Evolutionary conservation across 495 filamentous ascomycete species (phyloP).

Genomic region (Penicillium atrosanguineum): DNA sequence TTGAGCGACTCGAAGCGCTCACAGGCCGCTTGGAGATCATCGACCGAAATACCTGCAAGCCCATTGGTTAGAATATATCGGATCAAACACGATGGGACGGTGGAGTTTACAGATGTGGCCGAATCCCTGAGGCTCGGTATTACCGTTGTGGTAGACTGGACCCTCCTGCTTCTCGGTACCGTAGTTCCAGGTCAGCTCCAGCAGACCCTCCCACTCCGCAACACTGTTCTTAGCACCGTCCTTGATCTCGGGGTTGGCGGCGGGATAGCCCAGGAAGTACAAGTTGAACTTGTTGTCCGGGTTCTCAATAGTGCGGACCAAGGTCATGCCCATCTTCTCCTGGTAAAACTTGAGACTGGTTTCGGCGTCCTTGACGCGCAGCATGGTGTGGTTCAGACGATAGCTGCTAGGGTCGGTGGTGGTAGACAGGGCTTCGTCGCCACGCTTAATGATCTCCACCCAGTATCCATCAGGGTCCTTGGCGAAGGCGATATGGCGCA

Average conservation of each 20-base stretch:
- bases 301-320: slow-evolving; percentile 70
- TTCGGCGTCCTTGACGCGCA: slow-evolving; percentile 88
- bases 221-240: slow-evolving; percentile 55
- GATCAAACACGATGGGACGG: slow-evolving; percentile 78
- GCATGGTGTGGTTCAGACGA: slow-evolving; percentile 73
- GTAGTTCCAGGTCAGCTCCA: slow-evolving; percentile 96
- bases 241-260: slow-evolving; percentile 42
- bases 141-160: slow-evolving; percentile 90
- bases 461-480: slow-evolving; percentile 95
- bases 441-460: slow-evolving; percentile 66
- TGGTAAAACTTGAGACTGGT: slow-evolving; percentile 86
- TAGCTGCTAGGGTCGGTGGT: slow-evolving; percentile 54
- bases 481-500: slow-evolving; percentile 87
- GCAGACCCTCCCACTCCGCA: slow-evolving; percentile 72
- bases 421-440: slow-evolving; percentile 50
- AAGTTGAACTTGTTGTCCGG: slow-evolving; percentile 74
- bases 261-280: slow-evolving; percentile 84
- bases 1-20: slow-evolving; percentile 76
- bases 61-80: slow-evolving; percentile 38
- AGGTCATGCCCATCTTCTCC: slow-evolving; percentile 82
- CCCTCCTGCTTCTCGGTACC: slow-evolving; percentile 86
- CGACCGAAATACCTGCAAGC: slow-evolving; percentile 70
- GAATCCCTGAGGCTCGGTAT: slow-evolving; percentile 87
- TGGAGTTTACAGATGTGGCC: slow-evolving; percentile 76
- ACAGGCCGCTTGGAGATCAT: slow-evolving; percentile 84